These are phyloP conservation scores for Papiliotrema terrestris DNA, from an alignment of 1,284 basidiomycete genomes.

Conservation along the genomic window DNA sequence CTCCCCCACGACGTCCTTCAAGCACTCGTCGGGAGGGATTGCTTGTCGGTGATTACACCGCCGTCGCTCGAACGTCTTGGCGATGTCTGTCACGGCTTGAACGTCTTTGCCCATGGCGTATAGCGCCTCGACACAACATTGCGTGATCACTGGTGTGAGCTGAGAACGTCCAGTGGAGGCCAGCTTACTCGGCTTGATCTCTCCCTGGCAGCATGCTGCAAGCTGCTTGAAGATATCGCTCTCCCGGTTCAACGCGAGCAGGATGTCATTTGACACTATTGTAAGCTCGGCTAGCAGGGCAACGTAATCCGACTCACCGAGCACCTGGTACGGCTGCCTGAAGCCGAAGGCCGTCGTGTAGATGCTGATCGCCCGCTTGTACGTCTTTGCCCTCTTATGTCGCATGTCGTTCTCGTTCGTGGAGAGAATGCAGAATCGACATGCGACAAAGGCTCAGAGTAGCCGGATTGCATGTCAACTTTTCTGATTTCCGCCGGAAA, in stretches of 20 bases:
- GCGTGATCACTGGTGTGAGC: conserved; percentile 77
- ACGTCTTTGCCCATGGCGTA: conserved; percentile 70
- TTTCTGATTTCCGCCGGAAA: neutral
- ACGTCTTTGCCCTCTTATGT: conserved; percentile 87
- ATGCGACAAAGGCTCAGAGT: neutral
- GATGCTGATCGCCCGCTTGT: conserved; percentile 84
- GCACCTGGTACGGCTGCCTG: conserved; percentile 82
- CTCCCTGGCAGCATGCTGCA: conserved; percentile 69
- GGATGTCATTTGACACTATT: conserved; percentile 80
- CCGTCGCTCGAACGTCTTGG: conserved; percentile 86
- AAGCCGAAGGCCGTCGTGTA: conserved; percentile 84
- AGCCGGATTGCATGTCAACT: conserved; percentile 5
- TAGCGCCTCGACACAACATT: conserved; percentile 87
- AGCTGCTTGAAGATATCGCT: conserved; percentile 73
- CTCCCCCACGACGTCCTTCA: conserved; percentile 75
- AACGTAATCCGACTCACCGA: conserved; percentile 56
- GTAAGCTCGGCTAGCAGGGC: neutral
- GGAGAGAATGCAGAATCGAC: neutral
- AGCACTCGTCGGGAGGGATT: conserved; percentile 77
- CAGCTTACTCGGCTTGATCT: conserved; percentile 78
- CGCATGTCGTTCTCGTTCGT: conserved; percentile 58
- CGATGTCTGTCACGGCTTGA: conserved; percentile 75
- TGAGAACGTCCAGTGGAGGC: neutral
- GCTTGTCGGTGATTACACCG: conserved; percentile 89
- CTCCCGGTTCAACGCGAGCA: conserved; percentile 66